Evolutionary conservation across 495 filamentous ascomycete species (phyloP).

Genomic region (Trichoderma asperelloides): DNA sequence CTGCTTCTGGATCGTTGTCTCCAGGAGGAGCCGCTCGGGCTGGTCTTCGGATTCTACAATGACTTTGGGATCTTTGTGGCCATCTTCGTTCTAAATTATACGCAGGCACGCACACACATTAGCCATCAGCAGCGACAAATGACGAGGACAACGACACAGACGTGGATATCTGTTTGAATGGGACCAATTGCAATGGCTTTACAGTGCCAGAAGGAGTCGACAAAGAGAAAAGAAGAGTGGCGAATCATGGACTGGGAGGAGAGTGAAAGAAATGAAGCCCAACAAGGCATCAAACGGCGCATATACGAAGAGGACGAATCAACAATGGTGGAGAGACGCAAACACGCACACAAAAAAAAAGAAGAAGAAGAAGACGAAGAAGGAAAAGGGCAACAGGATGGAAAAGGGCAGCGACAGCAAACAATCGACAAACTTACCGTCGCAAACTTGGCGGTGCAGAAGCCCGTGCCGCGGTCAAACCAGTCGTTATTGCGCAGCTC

Average conservation of each 20-base stretch:
- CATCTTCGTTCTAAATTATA: conserved; percentile 29
- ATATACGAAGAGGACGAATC: neutral
- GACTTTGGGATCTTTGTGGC: conserved; percentile 69
- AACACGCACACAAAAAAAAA: too few species aligned
- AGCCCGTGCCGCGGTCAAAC: conserved; percentile 95
- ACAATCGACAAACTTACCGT: conserved; percentile 51
- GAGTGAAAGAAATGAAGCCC: too few species aligned
- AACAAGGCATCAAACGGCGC: neutral
- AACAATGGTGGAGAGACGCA: neutral
- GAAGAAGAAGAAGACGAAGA: neutral
- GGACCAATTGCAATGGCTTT: neutral
- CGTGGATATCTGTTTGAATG: neutral
- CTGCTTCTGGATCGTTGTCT: conserved; percentile 85
- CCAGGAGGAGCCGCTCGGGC: conserved; percentile 69
- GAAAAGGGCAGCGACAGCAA: conserved; percentile 7
- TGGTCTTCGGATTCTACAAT: conserved; percentile 90
- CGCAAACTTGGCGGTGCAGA: conserved; percentile 72
- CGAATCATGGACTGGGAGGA: too few species aligned
- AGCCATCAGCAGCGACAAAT: neutral
- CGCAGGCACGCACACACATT: neutral
- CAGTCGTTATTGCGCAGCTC: conserved; percentile 97
- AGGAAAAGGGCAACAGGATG: neutral
- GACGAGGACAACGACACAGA: neutral
- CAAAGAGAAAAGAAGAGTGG: too few species aligned
- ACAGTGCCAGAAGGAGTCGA: too few species aligned